Conservation (phyloP, 148 eudicot species). For the Persicaria maculosa region DNA sequence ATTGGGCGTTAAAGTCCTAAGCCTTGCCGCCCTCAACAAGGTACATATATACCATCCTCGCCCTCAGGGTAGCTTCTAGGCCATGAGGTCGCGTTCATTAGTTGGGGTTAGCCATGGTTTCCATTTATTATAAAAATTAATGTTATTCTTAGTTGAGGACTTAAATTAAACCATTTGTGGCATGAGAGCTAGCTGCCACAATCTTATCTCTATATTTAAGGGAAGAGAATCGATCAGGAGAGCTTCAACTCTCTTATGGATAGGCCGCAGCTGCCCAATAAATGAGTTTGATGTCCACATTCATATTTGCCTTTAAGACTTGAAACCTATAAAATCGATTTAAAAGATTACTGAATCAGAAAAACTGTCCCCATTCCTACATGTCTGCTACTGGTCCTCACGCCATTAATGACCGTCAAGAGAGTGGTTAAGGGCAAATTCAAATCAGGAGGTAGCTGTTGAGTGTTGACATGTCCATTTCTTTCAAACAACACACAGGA, state of each 20-base stretch:
- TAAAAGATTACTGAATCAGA: background rate
- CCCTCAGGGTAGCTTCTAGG: background rate
- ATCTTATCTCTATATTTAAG: background rate
- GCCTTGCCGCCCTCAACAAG: constrained; percentile 83
- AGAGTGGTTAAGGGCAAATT: background rate
- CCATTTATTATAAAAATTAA: background rate
- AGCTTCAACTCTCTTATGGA: background rate
- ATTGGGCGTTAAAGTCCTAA: constrained; percentile 72
- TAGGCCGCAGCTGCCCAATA: background rate
- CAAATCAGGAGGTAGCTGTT: constrained; percentile 1
- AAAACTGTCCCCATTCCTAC: background rate
- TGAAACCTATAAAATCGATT: background rate
- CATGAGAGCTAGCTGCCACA: background rate
- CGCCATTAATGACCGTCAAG: background rate
- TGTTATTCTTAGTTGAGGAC: background rate
- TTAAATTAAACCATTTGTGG: background rate
- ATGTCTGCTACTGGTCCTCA: background rate
- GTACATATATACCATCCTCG: constrained; percentile 27
- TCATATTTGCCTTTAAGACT: background rate
- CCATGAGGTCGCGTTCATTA: background rate
- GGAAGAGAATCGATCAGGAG: no score
- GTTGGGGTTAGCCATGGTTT: background rate
- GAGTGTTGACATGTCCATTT: background rate
- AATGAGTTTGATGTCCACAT: constrained; percentile 8
- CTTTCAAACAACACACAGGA: background rate